A percentile compares a stretch with the other conserved stretches of the same genome.
These are phyloP conservation scores for Panicum miliaceum DNA, from an alignment of 176 grass and related monocot species.

Conservation along the genomic window DNA sequence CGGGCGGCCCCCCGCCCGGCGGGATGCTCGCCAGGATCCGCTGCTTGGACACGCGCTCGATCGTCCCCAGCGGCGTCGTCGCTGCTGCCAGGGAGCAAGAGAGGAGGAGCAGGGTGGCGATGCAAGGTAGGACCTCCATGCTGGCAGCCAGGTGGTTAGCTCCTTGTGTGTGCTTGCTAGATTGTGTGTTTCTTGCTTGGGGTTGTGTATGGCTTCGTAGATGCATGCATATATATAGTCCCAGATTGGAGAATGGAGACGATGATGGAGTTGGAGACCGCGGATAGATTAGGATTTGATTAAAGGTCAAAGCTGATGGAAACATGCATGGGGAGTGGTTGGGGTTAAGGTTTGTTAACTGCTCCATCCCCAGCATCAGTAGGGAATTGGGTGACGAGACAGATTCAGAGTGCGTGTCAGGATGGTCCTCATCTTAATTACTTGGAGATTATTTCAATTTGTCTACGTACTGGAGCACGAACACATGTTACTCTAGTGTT, in stretches of 20 bases:
- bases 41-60: conserved; percentile 76
- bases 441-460: background rate
- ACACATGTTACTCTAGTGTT: no score
- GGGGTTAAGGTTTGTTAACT: conserved; percentile 5
- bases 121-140: conserved; percentile 31
- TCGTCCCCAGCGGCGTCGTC: conserved; percentile 48
- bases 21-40: conserved; percentile 75
- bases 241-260: background rate
- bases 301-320: background rate
- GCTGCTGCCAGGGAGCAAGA: background rate
- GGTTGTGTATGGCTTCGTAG: conserved; percentile 9
- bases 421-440: background rate
- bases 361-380: conserved; percentile 15
- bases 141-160: background rate
- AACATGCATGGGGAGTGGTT: background rate
- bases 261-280: conserved; percentile 18
- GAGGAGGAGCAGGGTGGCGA: conserved; percentile 34
- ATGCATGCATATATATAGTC: conserved; percentile 12
- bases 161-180: conserved; percentile 9
- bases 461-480: background rate
- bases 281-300: background rate
- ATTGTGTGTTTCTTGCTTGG: background rate
- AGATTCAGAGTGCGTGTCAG: background rate
- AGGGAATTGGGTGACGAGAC: conserved; percentile 38
- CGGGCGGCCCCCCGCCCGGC: conserved; percentile 24